Evolutionary conservation across 176 grass and related monocot genomes (phyloP), one percentile per base, ranked within the genome.

Genomic region (Oryza officinalis): DNA sequence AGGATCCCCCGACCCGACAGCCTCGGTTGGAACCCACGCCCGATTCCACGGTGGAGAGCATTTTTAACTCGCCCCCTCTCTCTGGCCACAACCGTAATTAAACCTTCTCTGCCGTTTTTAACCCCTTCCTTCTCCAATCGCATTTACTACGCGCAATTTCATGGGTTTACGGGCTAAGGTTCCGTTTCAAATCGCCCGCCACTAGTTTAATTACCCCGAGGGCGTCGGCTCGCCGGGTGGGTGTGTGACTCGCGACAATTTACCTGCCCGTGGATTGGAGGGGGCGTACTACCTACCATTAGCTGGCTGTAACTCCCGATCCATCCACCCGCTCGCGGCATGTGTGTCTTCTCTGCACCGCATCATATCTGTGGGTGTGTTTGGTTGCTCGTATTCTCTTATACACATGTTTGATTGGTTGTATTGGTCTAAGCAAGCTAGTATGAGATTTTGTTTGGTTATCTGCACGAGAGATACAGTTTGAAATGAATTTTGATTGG

Each of bases 1-100:
- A 82, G 90, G 82, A 87, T 88, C 65, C 61, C 73, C n/a, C 27
- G 17, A 49, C 66, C 67, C 89, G 65, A 91, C 89, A 87, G 86
- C 45, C 77, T 27, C 71, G 68, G 86, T 88, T 61, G 77, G 75
- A 76, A 47, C 81, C 81, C 89, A 87, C 85, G 85, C 85, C 71
- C 81, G 85, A 84, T 86, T 81, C 83, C 72, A 30, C 87, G 37
- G 75, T n/a, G 75, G 75, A 52, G 64, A 31, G 20, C 18, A 27
- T 74, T 79, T 77, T 83, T 41, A 81, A 68, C 37, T 57, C n/a
- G n/a, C 0, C 8, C 9, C 40, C 59, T 0, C 26, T 4, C 26
- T 7, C 67, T 71, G 13, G 8, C 44, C 44, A 23, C 28, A 10
- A 12, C 72, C 40, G 77, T 85, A 81, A 71, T 85, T 75, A 88